Percentiles rank a stretch among this genome's conserved stretches.
Conservation (phyloP, 805 yeast species). For the Yarrowia sp. region DNA sequence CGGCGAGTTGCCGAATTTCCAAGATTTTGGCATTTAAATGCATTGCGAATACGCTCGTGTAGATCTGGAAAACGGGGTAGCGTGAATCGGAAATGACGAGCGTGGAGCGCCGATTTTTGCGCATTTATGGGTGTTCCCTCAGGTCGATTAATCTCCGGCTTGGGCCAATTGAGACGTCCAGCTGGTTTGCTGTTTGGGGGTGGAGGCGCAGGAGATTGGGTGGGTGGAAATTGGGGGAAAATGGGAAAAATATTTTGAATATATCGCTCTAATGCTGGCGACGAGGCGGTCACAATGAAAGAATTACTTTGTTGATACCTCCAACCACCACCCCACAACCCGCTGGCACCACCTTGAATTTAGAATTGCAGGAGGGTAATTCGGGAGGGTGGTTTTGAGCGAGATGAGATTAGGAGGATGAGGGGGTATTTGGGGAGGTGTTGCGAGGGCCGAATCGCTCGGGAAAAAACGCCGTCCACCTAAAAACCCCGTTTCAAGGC, state of each 20-base stretch:
- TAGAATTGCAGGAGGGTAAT: slow-evolving; percentile 14
- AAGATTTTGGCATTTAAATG: no score
- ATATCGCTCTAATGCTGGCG: background rate
- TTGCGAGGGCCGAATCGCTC: background rate
- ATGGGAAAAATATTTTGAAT: background rate
- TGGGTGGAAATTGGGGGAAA: background rate
- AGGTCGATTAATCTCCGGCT: background rate
- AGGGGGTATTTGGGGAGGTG: background rate
- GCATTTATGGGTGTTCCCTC: background rate
- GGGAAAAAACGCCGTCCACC: background rate
- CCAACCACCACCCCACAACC: no score
- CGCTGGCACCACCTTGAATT: background rate
- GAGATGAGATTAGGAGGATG: slow-evolving; percentile 12
- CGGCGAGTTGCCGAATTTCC: no score
- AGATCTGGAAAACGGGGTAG: background rate
- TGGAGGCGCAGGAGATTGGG: background rate
- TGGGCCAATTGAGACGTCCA: background rate
- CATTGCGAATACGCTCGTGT: background rate
- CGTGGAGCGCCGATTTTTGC: background rate
- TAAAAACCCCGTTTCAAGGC: background rate
- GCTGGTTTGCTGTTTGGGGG: background rate
- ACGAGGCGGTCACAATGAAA: no score
- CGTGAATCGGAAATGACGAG: background rate
- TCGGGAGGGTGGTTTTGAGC: slow-evolving; percentile 8
- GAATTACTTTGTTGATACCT: no score